Evolutionary conservation across 148 eudicot genomes (phyloP).

Genomic region (Beta vulgaris): DNA sequence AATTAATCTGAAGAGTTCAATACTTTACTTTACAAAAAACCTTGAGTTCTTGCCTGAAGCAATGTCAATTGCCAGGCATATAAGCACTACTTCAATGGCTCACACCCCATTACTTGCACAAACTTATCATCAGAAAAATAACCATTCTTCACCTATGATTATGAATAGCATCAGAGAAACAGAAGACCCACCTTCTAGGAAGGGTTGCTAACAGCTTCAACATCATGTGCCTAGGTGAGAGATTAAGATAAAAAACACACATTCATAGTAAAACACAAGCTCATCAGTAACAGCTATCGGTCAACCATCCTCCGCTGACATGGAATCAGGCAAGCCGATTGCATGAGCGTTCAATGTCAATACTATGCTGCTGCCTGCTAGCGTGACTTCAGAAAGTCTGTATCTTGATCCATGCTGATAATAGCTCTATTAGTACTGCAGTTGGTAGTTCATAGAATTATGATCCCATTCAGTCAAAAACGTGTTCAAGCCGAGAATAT

Average conservation of each 20-base stretch:
- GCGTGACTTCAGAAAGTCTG: too few species aligned
- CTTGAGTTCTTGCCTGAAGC: too few species aligned
- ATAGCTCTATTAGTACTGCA: too few species aligned
- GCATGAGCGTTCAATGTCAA: not conserved
- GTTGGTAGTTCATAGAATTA: not conserved
- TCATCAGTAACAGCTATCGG: not conserved
- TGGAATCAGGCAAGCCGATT: not conserved
- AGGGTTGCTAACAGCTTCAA: not conserved
- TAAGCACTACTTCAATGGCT: too few species aligned
- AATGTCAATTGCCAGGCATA: too few species aligned
- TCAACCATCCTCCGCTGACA: not conserved
- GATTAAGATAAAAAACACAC: not conserved
- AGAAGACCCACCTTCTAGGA: not conserved
- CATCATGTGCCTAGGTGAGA: not conserved
- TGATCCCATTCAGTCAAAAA: not conserved
- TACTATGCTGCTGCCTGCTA: not conserved
- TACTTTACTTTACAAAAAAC: too few species aligned
- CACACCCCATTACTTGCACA: too few species aligned
- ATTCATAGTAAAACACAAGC: not conserved
- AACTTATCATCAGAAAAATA: too few species aligned
- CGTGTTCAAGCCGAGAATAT: not conserved
- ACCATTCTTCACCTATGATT: too few species aligned
- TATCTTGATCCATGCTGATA: too few species aligned
- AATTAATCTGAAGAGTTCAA: too few species aligned
- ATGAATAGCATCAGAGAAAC: conserved; percentile 2